phyloP scores from a whole-genome alignment of 73 alveolate species.

The Blepharisma stoltei region DNA sequence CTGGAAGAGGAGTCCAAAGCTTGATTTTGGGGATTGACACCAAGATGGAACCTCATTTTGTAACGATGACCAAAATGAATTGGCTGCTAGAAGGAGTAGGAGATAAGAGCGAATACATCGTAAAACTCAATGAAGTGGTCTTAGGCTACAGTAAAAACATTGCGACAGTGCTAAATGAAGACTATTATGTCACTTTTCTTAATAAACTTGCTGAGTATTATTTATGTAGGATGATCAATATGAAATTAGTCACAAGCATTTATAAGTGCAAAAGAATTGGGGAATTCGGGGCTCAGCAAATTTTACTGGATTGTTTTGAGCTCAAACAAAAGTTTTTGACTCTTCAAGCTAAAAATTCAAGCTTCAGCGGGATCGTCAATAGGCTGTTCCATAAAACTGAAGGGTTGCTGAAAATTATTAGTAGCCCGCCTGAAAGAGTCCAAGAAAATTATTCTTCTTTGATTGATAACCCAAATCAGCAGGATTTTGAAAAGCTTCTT shows the following conservation, averaged over 20 bases:
- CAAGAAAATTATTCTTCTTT: constrained; percentile 29
- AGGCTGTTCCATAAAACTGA: constrained; percentile 29
- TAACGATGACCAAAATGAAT: constrained; percentile 14
- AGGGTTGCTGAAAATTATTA: constrained; percentile 35
- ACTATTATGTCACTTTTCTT: constrained; percentile 32
- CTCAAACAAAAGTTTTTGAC: constrained; percentile 20
- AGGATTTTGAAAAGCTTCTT: constrained; percentile 39
- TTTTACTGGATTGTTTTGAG: constrained; percentile 36
- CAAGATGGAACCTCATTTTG: constrained; percentile 34
- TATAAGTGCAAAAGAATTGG: constrained; percentile 42
- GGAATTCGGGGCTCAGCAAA: constrained; percentile 41
- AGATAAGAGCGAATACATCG: constrained; percentile 34
- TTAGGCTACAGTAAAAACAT: background rate
- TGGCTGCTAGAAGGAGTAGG: constrained; percentile 43
- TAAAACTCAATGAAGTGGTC: constrained; percentile 5
- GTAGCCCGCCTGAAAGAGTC: constrained; percentile 33
- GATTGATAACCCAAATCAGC: constrained; percentile 23
- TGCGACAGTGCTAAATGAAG: constrained; percentile 27
- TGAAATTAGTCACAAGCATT: constrained; percentile 31
- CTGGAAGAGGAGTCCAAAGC: constrained; percentile 22
- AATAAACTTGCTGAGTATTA: constrained; percentile 35
- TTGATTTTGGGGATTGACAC: constrained; percentile 24
- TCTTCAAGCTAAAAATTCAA: constrained; percentile 13
- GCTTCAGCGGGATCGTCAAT: constrained; percentile 15
- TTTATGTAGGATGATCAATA: constrained; percentile 10